phyloP scores from a whole-genome alignment of 1,284 basidiomycete genomes.

The Cutaneotrichosporon sp. region DNA sequence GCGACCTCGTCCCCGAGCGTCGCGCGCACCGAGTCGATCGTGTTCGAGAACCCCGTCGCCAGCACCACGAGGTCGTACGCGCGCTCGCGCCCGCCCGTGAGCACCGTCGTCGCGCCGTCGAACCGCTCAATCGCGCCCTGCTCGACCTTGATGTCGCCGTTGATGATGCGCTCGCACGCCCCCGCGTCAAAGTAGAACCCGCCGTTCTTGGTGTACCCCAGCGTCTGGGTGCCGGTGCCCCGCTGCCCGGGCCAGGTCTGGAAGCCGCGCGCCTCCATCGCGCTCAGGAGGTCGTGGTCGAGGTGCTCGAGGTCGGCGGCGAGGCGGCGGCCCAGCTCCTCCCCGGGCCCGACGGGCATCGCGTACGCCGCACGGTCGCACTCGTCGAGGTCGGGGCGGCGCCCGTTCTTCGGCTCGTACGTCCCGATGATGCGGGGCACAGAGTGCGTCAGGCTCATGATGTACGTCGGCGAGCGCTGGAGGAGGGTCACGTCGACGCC shows the following conservation, averaged over 20 bases:
- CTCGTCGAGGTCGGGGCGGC: too few relatives aligned
- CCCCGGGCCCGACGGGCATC: slow-evolving; percentile 28
- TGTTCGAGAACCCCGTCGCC: slow-evolving; percentile 61
- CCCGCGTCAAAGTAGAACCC: slow-evolving; percentile 47
- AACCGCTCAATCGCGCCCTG: slow-evolving; percentile 35
- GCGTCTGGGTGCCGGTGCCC: slow-evolving; percentile 25
- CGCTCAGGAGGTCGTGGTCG: slow-evolving; percentile 57
- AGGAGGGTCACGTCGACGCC: too few relatives aligned
- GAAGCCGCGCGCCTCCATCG: slow-evolving; percentile 60
- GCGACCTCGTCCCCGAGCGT: slow-evolving; percentile 58
- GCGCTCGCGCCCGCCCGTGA: slow-evolving; percentile 51
- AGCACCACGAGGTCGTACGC: slow-evolving; percentile 68
- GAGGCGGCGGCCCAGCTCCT: slow-evolving; percentile 31
- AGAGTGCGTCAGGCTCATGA: too few relatives aligned
- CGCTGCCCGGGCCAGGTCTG: slow-evolving; percentile 33
- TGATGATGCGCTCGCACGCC: slow-evolving; percentile 40
- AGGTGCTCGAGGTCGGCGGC: slow-evolving; percentile 27
- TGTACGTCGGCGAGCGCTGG: too few relatives aligned
- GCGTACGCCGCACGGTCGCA: too few relatives aligned
- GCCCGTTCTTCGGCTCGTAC: too few relatives aligned
- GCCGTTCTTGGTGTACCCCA: slow-evolving; percentile 32
- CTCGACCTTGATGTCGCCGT: slow-evolving; percentile 61
- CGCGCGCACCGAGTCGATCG: slow-evolving; percentile 48
- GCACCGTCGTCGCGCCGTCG: slow-evolving; percentile 29
- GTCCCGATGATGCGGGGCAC: too few relatives aligned